Evolutionary conservation across 768 basidiomycete species (phyloP), one percentile per base, ranked within the genome.

Genomic region (Rhizopogon salebrosus): DNA sequence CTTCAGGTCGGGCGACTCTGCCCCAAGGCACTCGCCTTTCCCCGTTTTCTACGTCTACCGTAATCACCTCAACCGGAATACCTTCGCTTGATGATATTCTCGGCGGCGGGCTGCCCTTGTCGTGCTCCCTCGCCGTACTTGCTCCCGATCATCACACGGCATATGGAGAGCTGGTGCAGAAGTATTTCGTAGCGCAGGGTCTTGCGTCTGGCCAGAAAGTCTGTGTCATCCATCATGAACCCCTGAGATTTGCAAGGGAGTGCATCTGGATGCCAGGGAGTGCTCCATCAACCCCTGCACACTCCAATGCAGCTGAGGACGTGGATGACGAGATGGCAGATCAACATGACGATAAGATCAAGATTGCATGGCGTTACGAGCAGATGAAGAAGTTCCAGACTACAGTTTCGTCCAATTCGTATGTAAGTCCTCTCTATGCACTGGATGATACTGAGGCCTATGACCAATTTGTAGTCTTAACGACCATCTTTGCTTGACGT

Each of bases 301-400:
- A 61, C 13, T 22, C 53, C 9, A 48, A 48, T 6, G 20, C 48
- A n/a, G 64, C 60, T 26, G 76, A 77, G 38, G 71, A 74, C 34
- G 64, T 66, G 16, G 69, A 70, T 11, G 69, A 69, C 24, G 62
- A 53, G n/a, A 58, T 58, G 31, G 58, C 57, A n/a, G 63, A 64
- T 11, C 75, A 75, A 58, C 64, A 61, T 34, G 78, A 72, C 38
- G 75, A 82, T 24, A 84, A 83, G 60, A 88, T 95, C 58, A 95
- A 89, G 73, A 98, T 99, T 61, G 97, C 97, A 27, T 99, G 97
- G 91, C 80, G 97, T 64, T 99, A 99, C 69, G 92, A 92, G 62
- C 79, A 85, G 53, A 89, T 98, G 89, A 90, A 87, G 71, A 85
- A 78, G 70, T 95, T 97, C 67, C 82, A 91, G 71, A 97, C 94